Evolutionary conservation across 2,329 filamentous ascomycete species (phyloP), one percentile per base, ranked within the genome.

Genomic region (Chaetomium sp.): DNA sequence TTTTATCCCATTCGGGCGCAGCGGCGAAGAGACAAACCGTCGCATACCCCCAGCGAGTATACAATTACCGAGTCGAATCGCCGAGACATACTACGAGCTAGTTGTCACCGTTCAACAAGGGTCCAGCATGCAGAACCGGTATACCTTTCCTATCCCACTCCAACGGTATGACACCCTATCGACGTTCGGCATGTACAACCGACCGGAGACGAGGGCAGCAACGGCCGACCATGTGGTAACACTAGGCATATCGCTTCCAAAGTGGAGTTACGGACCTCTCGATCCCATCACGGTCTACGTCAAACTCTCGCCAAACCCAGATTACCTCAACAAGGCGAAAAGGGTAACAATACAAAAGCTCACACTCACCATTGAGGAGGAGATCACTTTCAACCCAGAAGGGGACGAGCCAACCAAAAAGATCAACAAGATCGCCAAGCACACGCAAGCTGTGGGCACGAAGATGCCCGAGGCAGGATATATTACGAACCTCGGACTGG

Each of bases 161-260:
- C 85, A 89, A 63, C 82, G 94, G 68, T 99, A 97, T 75, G 94
- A 99, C 71, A 99, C 92, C 1, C 78, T 99, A 49, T 96, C 91
- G 43, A 97, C 94, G 1, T 99, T 99, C 74, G 94, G 94, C 72
- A 97, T 97, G 94, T 99, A 97, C 77, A 97, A 97, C 73, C 87
- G 91, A 53, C 92, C 91, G 12, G 92, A 96, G 71, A 88, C 87
- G 57, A 89, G 90, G 54, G 87, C 95, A 66, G 83, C 86, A 58
- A 89, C 91, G 36, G 84, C 88, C 51, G 94, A 97, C 74, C 94
- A 95, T 70, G 76, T 97, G 53, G 89, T 97, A 58, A 95, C 90
- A 7, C 76, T 97, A 53, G 90, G 89, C 46, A 95, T 96, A 63
- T 95, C 91, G 59, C 77, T 99, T 62, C 92, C 94, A 32, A 84